Evolutionary conservation across 352 stramenopile species (phyloP).

Genomic region (Pythium guiyangense): DNA sequence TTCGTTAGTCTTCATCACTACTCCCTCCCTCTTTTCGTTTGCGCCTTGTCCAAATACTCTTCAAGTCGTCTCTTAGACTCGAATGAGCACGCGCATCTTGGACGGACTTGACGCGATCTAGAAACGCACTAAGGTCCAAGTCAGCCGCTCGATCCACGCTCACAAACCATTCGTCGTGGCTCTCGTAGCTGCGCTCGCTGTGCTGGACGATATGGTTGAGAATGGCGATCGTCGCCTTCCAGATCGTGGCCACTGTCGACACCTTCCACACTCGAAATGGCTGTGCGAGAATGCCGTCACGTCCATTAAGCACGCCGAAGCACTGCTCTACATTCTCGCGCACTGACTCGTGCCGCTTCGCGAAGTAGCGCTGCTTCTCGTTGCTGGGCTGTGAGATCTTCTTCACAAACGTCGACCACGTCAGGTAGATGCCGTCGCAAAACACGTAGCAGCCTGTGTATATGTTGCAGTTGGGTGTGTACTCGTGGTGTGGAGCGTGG

Average conservation of each 20-base stretch:
- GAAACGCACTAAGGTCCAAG: too few relatives aligned
- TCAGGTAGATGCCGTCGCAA: slow-evolving; percentile 20
- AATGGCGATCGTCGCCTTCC: slow-evolving; percentile 10
- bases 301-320: slow-evolving; percentile 20
- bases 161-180: too few relatives aligned
- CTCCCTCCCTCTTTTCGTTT: too few relatives aligned
- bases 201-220: slow-evolving; percentile 20
- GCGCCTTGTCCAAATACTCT: too few relatives aligned
- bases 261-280: not conserved
- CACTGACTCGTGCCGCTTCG: slow-evolving; percentile 15
- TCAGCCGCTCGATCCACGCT: too few relatives aligned
- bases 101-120: too few relatives aligned
- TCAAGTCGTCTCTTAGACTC: too few relatives aligned
- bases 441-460: slow-evolving; percentile 18
- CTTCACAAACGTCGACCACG: slow-evolving; percentile 19
- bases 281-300: not conserved
- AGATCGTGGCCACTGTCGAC: not conserved
- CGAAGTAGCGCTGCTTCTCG: slow-evolving; percentile 1
- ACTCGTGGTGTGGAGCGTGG: not conserved
- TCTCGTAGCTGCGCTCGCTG: too few relatives aligned
- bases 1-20: too few relatives aligned
- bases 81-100: too few relatives aligned
- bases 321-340: slow-evolving; percentile 26
- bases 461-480: slow-evolving; percentile 10
- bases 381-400: slow-evolving; percentile 12